Base-by-base conservation (phyloP, 1,139 yeast species). In the Candida sanyaensis region DNA sequence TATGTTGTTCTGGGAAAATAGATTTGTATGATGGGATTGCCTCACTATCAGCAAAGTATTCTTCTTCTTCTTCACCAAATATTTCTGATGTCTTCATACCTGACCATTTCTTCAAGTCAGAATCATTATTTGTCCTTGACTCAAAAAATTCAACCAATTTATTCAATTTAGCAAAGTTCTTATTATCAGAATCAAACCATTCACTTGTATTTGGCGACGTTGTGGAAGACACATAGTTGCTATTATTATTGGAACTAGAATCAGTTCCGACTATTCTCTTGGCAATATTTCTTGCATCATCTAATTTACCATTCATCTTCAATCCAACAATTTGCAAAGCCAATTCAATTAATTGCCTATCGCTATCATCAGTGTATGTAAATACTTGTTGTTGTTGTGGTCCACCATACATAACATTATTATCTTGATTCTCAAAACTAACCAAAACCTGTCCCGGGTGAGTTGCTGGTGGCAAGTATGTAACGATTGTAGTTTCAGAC, bases 281-380 rank as follows among this genome's bases (percentile, higher is more conserved):
- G 1, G 97, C 97, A 60, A 90, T 88, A 62, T 88, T 89, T 58
- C 88, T 82, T 0, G 97, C 97, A 68, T 91, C 97, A 62, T 92
- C 97, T 50, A 91, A 73, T 59, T 86, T 88, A 51, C 97, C 97
- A 62, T 90, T 90, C 96, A 91, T 89, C 69, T 91, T 91, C 67
- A 90, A 75, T 2, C 97, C 98, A 30, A 92, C 96, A 56, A 92
- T 92, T 62, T 92, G 97, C 56, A 92, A 74, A 0, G 98, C 97
- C 55, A 92, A 73, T 65, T 92, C 97, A 63, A 92, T 88, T 61
- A 92, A 77, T 64, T 91, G 97, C 53, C 95, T 79, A 66, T 91
- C 97, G 11, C 96, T 88, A 63, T 92, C 97, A 69, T 92, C 97
- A 41, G 90, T 78, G 60, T 92, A 92, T 0, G 97, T 91, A 65